Base-by-base conservation (phyloP, 2,329 filamentous ascomycete species). In the Sphaceloma murrayae region DNA sequence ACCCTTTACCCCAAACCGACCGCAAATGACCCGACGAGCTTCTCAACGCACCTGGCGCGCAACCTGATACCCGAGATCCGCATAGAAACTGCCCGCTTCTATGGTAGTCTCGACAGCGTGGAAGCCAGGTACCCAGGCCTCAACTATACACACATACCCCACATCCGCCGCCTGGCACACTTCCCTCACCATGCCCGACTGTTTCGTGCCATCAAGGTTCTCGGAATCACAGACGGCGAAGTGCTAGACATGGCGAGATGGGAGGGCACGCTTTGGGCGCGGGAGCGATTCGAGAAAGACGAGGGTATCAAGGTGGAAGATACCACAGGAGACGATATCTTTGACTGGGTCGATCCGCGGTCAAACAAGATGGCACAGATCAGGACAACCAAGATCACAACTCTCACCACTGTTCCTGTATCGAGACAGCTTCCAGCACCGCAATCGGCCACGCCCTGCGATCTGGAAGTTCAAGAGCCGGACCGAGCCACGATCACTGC, bases 231-330 rank as follows among this genome's bases (percentile, higher is more conserved):
- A 5, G 66, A 75, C 46, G 66, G 69, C 53, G 83, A 89, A 59
- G 85, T 89, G 53, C 70, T 76, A 44, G 68, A 70, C 38, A 68
- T 88, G 58, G 87, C 83, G 47, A 80, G 83, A 56, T 89, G 83
- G 83, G 83, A 88, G 65, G 83, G 83, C 46, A 88, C 83, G 7
- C 78, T 80, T 49, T 88, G 83, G 83, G 84, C 84, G 49, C 80
- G 86, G 58, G 81, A 87, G 58, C 75, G 82, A 45, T 89, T 79
- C 57, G 83, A 89, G 67, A 72, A 73, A 46, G 83, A 88, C 56
- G 80, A 86, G 55, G 78, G 78, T 24, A 72, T 82, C 47, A 65
- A 64, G 21, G 85, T 89, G 50, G 63, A 67, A 36, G 84, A 89
- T 57, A 86, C 83, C 4, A 80, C 82, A 1, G 75, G 74, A 42